Conservation (phyloP, 176 grass and related monocot species). For the Musa troglodytarum region DNA sequence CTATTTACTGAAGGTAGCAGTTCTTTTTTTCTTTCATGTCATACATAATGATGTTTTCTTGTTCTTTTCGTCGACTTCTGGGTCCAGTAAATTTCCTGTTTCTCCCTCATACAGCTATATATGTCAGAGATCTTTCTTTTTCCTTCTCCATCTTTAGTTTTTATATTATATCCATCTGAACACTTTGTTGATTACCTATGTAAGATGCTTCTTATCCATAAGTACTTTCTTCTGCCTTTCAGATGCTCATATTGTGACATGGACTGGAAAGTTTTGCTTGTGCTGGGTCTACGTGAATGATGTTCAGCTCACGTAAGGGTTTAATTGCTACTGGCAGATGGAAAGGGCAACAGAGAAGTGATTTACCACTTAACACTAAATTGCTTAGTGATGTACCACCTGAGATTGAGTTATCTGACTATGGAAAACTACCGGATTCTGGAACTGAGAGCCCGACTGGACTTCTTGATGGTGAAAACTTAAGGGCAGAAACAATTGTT, state of each 20-base stretch:
- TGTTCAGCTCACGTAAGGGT: constrained; percentile 22
- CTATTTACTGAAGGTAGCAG: too few relatives aligned
- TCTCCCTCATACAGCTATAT: too few relatives aligned
- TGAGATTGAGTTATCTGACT: constrained; percentile 84
- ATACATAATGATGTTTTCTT: too few relatives aligned
- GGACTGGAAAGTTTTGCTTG: constrained; percentile 23
- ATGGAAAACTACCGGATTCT: constrained; percentile 45
- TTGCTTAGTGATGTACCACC: constrained; percentile 52
- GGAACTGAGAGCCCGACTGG: constrained; percentile 62
- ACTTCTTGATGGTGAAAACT: constrained; percentile 60
- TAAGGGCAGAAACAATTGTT: constrained; percentile 52
- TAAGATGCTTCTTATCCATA: not conserved
- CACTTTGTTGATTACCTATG: not conserved
- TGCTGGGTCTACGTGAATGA: constrained; percentile 19
- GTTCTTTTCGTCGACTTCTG: too few relatives aligned
- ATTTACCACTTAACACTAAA: constrained; percentile 42
- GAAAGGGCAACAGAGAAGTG: constrained; percentile 56
- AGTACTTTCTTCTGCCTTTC: constrained; percentile 3
- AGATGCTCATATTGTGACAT: constrained; percentile 33
- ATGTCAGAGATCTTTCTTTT: too few relatives aligned
- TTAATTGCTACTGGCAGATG: constrained; percentile 20
- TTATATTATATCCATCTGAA: not conserved
- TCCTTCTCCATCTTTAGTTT: not conserved
- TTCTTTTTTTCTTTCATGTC: too few relatives aligned
- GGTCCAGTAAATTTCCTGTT: too few relatives aligned